phyloP scores from a whole-genome alignment of 2,329 filamentous ascomycete genomes.

The Sporothrix pallida region DNA sequence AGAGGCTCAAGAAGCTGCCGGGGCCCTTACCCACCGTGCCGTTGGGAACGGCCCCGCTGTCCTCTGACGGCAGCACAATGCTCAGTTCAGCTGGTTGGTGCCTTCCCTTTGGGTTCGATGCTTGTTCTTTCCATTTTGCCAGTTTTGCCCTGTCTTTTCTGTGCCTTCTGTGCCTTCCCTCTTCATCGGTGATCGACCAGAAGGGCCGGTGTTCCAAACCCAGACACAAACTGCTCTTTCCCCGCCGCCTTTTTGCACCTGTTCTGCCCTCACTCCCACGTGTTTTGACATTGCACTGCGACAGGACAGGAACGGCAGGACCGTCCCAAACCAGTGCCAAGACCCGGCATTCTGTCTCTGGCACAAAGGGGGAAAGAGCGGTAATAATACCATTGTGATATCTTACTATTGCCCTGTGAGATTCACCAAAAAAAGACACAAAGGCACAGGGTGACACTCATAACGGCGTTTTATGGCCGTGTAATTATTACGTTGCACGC shows the following conservation, averaged over 20 bases:
- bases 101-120: constrained; percentile 19
- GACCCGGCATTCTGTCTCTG: constrained; percentile 28
- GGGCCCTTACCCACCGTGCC: constrained; percentile 18
- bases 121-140: constrained; percentile 18
- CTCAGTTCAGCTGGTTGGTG: not conserved
- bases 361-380: constrained; percentile 23
- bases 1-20: not conserved
- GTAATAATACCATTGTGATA: constrained; percentile 4
- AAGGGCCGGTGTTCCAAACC: constrained; percentile 2
- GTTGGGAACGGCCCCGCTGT: constrained; percentile 17
- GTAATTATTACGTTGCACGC: not conserved
- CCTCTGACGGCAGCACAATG: constrained; percentile 10
- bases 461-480: not conserved
- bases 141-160: not conserved
- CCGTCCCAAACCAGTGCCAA: constrained; percentile 31
- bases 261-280: constrained; percentile 5
- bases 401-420: not conserved
- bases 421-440: not conserved
- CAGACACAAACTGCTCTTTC: not conserved
- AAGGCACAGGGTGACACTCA: not conserved
- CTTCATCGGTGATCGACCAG: constrained; percentile 19
- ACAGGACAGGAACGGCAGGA: constrained; percentile 29
- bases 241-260: not conserved
- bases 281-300: constrained; percentile 28
- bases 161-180: constrained; percentile 8